Base-by-base conservation (phyloP, 2,329 filamentous ascomycete species). In the Alternaria solani region DNA sequence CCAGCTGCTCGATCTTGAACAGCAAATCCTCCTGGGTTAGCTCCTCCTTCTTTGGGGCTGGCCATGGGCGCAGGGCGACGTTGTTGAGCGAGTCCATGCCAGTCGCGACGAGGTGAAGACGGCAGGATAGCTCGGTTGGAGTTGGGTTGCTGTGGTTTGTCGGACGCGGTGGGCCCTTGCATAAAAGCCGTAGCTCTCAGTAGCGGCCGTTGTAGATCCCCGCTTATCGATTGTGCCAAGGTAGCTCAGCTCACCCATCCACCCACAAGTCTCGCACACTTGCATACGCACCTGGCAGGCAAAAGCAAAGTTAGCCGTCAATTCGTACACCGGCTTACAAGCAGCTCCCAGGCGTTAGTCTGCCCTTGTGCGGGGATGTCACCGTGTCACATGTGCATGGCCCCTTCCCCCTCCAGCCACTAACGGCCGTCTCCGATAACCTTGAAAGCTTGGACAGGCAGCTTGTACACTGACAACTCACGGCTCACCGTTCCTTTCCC, bases 1-100 rank as follows among this genome's bases (percentile, higher is more conserved):
- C 91, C 72, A 97, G 90, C 67, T 94, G 92, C 59, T 86, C 82
- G 67, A 97, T 93, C 68, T 94, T 90, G 47, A 90, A 86, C 57
- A 86, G 83, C n/a, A 97, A 44, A 16, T 75, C 73, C 20, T 71
- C 64, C 51, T 83, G 47, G 84, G 86, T 73, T 81, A 86, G 80
- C 82, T 85, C 71, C 80, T 83, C 65, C 72, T 76, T 73, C 82
- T 81, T 57, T 67, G 64, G 71, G 65, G 84, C 81, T 16, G 89
- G 87, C 82, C 85, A 87, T 42, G 90, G 87, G 58, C 87, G 86
- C 59, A 94, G 80, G 9, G 88, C 86, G 52, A 92, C 73, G 18
- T 73, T 85, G 20, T 73, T 70, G 39, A 75, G 61, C 20, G 75
- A 66, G 18, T 72, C 70, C 71, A 76, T 78, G 42, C 47, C 48